Conservation (phyloP, 768 basidiomycete species). For the Lactarius trivialis region DNA sequence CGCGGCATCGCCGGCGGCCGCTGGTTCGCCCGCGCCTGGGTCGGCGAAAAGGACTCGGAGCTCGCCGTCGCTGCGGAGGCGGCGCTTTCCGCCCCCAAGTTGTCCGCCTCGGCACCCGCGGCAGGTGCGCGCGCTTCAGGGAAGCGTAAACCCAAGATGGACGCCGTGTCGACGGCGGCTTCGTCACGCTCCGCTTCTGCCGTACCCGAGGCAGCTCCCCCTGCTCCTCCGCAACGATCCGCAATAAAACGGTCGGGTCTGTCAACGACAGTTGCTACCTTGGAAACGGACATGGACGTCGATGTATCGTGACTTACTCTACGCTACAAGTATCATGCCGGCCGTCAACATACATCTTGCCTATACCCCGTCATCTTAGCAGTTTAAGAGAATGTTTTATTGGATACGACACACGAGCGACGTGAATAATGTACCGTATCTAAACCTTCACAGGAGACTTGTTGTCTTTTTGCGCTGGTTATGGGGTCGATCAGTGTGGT, state of each 20-base stretch:
- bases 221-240: constrained; percentile 12
- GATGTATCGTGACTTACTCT: constrained; percentile 17
- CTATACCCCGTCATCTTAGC: background rate
- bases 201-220: constrained; percentile 11
- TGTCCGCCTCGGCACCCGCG: constrained; percentile 12
- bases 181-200: constrained; percentile 22
- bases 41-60: constrained; percentile 76
- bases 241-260: constrained; percentile 17
- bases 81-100: constrained; percentile 17
- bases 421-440: constrained; percentile 18
- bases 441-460: constrained; percentile 15
- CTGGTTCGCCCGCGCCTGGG: constrained; percentile 77
- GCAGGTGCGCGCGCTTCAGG: constrained; percentile 7
- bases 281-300: constrained; percentile 18
- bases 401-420: constrained; percentile 7
- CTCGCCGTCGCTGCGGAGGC: constrained; percentile 33
- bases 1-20: constrained; percentile 78
- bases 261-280: constrained; percentile 21
- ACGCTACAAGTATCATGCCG: background rate
- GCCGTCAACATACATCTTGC: background rate
- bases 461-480: constrained; percentile 21
- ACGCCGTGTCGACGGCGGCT: constrained; percentile 22
- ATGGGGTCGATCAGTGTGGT: background rate
- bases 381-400: constrained; percentile 8
- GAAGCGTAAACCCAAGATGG: constrained; percentile 21